Evolutionary conservation across 495 filamentous ascomycete genomes (phyloP).

Genomic region (Hyaloscypha bicolor): DNA sequence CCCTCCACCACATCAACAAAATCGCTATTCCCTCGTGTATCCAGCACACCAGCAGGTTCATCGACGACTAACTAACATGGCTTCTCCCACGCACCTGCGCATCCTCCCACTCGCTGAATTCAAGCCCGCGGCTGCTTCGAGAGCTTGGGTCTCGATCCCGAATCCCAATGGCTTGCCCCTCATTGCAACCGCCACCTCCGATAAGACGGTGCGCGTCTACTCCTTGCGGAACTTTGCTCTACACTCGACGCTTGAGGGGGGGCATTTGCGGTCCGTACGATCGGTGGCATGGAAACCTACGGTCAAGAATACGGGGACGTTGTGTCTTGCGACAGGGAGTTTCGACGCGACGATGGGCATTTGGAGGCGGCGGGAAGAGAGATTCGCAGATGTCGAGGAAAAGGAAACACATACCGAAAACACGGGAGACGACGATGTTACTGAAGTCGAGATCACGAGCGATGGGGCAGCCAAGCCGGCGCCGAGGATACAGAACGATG

Average conservation of each 20-base stretch:
- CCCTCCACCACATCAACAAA: background rate
- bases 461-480: constrained; percentile 18
- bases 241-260: constrained; percentile 78
- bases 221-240: constrained; percentile 78
- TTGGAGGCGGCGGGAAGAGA: constrained; percentile 69
- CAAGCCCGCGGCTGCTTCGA: constrained; percentile 70
- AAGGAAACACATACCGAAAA: constrained; percentile 13
- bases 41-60: background rate
- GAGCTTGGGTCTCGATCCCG: constrained; percentile 81
- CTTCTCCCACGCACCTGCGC: constrained; percentile 1
- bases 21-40: background rate
- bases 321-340: constrained; percentile 83
- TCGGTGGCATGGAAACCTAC: constrained; percentile 83
- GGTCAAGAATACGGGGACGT: constrained; percentile 50
- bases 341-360: constrained; percentile 91
- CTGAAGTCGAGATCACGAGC: constrained; percentile 37
- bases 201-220: constrained; percentile 85
- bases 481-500: constrained; percentile 29
- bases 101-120: constrained; percentile 39
- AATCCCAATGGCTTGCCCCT: constrained; percentile 82
- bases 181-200: constrained; percentile 83
- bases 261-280: constrained; percentile 86
- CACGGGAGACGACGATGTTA: constrained; percentile 27
- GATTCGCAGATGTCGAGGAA: constrained; percentile 27
- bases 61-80: constrained; percentile 1